Evolutionary conservation across 768 basidiomycete species (phyloP).

Genomic region (Serpula lacrymans): DNA sequence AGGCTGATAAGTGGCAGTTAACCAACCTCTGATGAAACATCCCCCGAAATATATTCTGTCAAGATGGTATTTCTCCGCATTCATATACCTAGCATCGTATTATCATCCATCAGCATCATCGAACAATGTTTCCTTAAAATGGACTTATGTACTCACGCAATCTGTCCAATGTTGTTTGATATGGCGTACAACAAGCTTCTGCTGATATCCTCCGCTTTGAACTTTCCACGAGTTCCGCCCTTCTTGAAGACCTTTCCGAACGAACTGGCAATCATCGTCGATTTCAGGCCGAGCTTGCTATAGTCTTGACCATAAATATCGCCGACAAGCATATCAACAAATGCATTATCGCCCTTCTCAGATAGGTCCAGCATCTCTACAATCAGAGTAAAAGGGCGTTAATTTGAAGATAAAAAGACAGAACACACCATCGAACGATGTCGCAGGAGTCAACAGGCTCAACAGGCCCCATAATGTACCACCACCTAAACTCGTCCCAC

Average conservation of each 20-base stretch:
- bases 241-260: slow-evolving; percentile 99
- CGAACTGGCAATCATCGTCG: slow-evolving; percentile 95
- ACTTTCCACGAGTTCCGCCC: slow-evolving; percentile 58
- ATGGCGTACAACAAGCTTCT: slow-evolving; percentile 92
- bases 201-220: slow-evolving; percentile 91
- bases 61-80: slow-evolving; percentile 96
- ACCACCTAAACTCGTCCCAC: slow-evolving; percentile 94
- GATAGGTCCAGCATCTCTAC: slow-evolving; percentile 95
- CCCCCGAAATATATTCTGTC: slow-evolving; percentile 99
- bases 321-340: slow-evolving; percentile 97
- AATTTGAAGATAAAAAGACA: slow-evolving; percentile 6
- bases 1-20: background rate
- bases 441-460: slow-evolving; percentile 92
- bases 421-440: slow-evolving; percentile 89
- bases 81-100: slow-evolving; percentile 87
- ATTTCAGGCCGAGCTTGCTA: slow-evolving; percentile 91
- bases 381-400: slow-evolving; percentile 7
- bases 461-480: slow-evolving; percentile 97
- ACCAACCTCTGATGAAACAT: slow-evolving; percentile 92
- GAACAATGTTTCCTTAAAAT: slow-evolving; percentile 2
- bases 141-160: slow-evolving; percentile 72
- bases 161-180: slow-evolving; percentile 99
- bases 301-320: slow-evolving; percentile 99
- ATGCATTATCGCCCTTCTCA: slow-evolving; percentile 89
- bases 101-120: slow-evolving; percentile 15